phyloP scores from a whole-genome alignment of 495 filamentous ascomycete species.

The Lasiosphaeria ovina region DNA sequence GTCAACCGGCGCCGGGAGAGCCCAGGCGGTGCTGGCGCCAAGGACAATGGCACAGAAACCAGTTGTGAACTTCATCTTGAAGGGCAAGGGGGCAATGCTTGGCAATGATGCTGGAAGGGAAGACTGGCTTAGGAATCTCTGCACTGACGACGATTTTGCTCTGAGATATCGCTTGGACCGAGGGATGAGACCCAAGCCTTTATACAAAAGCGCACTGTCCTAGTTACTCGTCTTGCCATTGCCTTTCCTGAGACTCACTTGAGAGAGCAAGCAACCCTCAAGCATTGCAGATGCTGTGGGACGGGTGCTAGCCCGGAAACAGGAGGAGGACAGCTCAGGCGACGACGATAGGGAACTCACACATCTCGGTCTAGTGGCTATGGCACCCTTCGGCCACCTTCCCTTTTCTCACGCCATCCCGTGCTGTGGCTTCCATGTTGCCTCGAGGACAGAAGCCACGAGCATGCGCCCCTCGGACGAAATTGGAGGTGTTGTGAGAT shows the following conservation, averaged over 20 bases:
- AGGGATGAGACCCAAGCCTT: not conserved
- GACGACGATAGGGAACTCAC: not conserved
- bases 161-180: not conserved
- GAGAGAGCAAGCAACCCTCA: too few relatives aligned
- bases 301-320: not conserved
- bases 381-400: not conserved
- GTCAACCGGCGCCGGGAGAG: slow-evolving; percentile 4
- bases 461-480: not conserved
- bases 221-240: not conserved
- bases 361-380: not conserved
- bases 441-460: not conserved
- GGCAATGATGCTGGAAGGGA: not conserved
- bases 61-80: slow-evolving; percentile 20
- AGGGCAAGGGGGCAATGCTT: not conserved
- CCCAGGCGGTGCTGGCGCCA: slow-evolving; percentile 7
- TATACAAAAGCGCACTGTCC: not conserved
- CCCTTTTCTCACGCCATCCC: slow-evolving; percentile 2
- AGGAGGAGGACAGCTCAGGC: not conserved
- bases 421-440: not conserved
- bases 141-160: not conserved
- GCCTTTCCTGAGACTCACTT: too few relatives aligned
- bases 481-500: not conserved
- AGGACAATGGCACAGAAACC: slow-evolving; percentile 11
- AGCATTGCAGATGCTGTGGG: not conserved
- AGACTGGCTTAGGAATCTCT: not conserved